Percentiles rank a stretch among this genome's conserved stretches.
Conservation (phyloP, 768 basidiomycete species). For the Punctularia strigosozonata region DNA sequence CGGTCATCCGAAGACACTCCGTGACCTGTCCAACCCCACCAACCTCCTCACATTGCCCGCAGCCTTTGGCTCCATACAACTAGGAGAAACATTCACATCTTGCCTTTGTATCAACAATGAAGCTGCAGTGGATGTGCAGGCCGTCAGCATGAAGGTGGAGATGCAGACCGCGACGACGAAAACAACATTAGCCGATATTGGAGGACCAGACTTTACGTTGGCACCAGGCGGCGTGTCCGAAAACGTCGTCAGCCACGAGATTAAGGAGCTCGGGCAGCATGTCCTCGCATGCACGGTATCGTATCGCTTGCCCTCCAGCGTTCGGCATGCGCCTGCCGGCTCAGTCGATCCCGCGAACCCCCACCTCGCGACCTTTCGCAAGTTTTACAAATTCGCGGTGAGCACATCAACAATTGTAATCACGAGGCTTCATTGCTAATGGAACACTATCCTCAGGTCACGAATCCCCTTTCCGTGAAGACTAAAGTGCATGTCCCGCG, state of each 20-base stretch:
- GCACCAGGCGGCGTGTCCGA: constrained; percentile 50
- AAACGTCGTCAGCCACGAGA: constrained; percentile 68
- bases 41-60: constrained; percentile 73
- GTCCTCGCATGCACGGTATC: constrained; percentile 77
- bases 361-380: constrained; percentile 61
- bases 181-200: constrained; percentile 48
- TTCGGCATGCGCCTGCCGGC: constrained; percentile 30
- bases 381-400: constrained; percentile 88
- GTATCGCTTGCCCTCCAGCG: constrained; percentile 60
- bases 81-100: constrained; percentile 83
- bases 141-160: constrained; percentile 60
- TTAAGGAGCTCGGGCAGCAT: constrained; percentile 89
- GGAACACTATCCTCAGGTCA: constrained; percentile 41
- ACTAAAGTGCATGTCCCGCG: constrained; percentile 79
- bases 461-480: constrained; percentile 91
- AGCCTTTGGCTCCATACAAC: constrained; percentile 76
- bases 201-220: constrained; percentile 38
- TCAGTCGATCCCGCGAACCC: constrained; percentile 35
- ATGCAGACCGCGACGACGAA: constrained; percentile 77
- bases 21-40: constrained; percentile 69
- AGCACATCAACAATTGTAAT: constrained; percentile 17
- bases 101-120: constrained; percentile 80
- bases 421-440: not conserved
- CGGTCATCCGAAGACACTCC: constrained; percentile 73
- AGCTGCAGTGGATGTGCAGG: constrained; percentile 46